Conservation (phyloP, 2,329 filamentous ascomycete genomes). For the Cryphonectria naterciae region DNA sequence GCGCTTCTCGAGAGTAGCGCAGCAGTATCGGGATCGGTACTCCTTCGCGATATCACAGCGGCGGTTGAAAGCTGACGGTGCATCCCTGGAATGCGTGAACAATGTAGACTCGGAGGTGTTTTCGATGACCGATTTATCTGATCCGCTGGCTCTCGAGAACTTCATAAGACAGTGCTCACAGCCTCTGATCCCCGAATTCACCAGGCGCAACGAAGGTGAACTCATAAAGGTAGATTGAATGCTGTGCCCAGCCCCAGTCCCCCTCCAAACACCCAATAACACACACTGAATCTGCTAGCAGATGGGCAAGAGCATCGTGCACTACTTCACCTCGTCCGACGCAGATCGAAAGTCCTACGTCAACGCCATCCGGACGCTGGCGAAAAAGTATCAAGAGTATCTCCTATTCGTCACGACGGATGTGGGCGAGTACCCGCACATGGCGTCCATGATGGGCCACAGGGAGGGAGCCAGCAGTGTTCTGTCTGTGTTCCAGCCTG, state of each 20-base stretch:
- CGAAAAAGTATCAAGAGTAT: conserved; percentile 51
- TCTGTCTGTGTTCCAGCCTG: conserved; percentile 50
- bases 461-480: conserved; percentile 36
- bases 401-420: conserved; percentile 54
- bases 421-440: conserved; percentile 49
- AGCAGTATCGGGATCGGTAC: conserved; percentile 44
- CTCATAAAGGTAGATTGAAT: conserved; percentile 41
- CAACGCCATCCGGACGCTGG: conserved; percentile 43
- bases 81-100: conserved; percentile 45
- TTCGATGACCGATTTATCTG: conserved; percentile 38
- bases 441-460: conserved; percentile 46
- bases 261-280: conserved; percentile 35
- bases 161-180: conserved; percentile 45
- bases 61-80: conserved; percentile 21
- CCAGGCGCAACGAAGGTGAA: conserved; percentile 48
- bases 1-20: conserved; percentile 41
- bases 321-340: conserved; percentile 39
- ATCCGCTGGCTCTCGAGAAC: conserved; percentile 40
- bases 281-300: conserved; percentile 23
- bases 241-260: conserved; percentile 33
- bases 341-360: conserved; percentile 43
- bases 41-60: conserved; percentile 46
- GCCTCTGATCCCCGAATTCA: conserved; percentile 50
- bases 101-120: conserved; percentile 44
- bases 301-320: conserved; percentile 38